Evolutionary conservation across 1,284 basidiomycete species (phyloP).

Genomic region (Ustilago esculenta): DNA sequence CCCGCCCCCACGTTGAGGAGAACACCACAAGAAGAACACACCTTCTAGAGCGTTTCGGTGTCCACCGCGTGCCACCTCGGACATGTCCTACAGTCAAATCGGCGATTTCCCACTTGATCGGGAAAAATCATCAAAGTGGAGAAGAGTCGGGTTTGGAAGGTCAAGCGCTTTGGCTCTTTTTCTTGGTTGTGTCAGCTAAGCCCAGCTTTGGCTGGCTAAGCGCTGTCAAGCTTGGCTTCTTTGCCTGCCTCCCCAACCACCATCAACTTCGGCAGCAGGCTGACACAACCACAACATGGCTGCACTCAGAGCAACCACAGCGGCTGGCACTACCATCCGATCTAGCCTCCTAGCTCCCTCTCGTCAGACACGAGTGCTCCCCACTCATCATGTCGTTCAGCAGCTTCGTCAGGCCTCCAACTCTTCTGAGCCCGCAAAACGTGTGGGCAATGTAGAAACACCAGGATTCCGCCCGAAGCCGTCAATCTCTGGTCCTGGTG

Average conservation of each 20-base stretch:
- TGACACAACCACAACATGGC: constrained; percentile 3
- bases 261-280: too few species aligned
- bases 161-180: background rate
- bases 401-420: background rate
- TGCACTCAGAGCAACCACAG: constrained; percentile 9
- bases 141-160: background rate
- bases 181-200: background rate
- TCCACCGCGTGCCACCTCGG: background rate
- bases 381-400: background rate
- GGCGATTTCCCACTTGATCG: too few species aligned
- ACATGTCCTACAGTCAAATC: background rate
- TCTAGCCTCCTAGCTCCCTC: background rate
- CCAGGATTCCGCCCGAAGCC: constrained; percentile 29
- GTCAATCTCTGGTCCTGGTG: constrained; percentile 13
- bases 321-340: constrained; percentile 1
- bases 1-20: background rate
- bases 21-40: constrained; percentile 5
- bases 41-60: background rate
- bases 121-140: too few species aligned
- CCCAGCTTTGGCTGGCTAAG: too few species aligned
- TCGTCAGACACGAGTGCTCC: background rate
- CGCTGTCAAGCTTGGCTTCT: too few species aligned
- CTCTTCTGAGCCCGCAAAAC: constrained; percentile 13
- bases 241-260: background rate
- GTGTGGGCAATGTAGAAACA: constrained; percentile 35